A percentile compares a stretch with the other conserved stretches of the same genome.
Conservation (phyloP, 2,329 filamentous ascomycete species). For the Gnomoniopsis smithogilvyi region DNA sequence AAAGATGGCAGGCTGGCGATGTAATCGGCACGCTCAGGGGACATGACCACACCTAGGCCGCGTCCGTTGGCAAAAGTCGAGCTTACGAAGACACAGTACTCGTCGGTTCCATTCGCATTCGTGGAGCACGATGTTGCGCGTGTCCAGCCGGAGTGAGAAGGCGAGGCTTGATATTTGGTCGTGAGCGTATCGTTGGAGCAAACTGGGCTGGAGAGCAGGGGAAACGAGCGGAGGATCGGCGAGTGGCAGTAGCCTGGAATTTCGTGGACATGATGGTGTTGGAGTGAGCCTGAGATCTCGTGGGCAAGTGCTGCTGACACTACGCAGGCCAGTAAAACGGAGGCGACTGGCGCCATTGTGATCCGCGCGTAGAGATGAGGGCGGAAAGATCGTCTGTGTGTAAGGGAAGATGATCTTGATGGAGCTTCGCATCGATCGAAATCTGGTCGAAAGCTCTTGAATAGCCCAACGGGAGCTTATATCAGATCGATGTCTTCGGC, state of each 20-base stretch:
- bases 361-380: too few relatives aligned
- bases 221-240: slow-evolving; percentile 2
- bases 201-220: slow-evolving; percentile 5
- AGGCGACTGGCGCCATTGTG: background rate
- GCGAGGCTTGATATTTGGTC: slow-evolving; percentile 3
- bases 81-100: slow-evolving; percentile 35
- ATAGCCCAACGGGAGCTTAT: background rate
- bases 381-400: background rate
- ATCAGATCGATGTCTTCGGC: background rate
- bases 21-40: slow-evolving; percentile 27
- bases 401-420: background rate
- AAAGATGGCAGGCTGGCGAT: slow-evolving; percentile 28
- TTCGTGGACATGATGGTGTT: background rate
- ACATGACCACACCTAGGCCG: slow-evolving; percentile 38
- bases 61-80: slow-evolving; percentile 31
- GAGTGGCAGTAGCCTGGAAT: slow-evolving; percentile 8
- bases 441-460: background rate
- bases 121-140: slow-evolving; percentile 24
- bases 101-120: slow-evolving; percentile 15
- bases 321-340: background rate
- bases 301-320: background rate
- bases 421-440: background rate
- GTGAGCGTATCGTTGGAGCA: slow-evolving; percentile 10
- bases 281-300: background rate
- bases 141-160: slow-evolving; percentile 7